phyloP scores from a whole-genome alignment of 108 stramenopile genomes.

The Skeletonema tropicum region DNA sequence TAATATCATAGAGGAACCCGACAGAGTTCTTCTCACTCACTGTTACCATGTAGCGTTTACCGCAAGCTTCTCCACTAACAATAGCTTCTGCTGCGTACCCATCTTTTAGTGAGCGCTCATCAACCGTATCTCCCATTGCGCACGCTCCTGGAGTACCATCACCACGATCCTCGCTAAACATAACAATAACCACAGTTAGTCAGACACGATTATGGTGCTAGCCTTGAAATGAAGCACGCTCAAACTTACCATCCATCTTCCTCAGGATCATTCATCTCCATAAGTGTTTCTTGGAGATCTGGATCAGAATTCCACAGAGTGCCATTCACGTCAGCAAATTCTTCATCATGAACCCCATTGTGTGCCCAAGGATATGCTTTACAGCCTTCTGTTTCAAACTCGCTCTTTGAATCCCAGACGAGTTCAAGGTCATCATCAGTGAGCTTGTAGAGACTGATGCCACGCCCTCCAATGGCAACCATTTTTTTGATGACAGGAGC shows the following conservation, averaged over 20 bases:
- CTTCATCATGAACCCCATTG: constrained; percentile 60
- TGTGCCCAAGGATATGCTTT: constrained; percentile 56
- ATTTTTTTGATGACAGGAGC: constrained; percentile 43
- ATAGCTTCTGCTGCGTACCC: constrained; percentile 39
- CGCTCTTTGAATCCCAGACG: constrained; percentile 35
- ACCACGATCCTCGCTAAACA: constrained; percentile 41
- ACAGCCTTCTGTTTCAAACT: constrained; percentile 49
- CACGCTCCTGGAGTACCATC: constrained; percentile 48
- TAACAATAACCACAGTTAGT: not conserved
- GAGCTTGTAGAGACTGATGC: constrained; percentile 41
- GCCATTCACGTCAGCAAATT: constrained; percentile 39
- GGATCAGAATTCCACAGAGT: constrained; percentile 27
- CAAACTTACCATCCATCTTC: constrained; percentile 39
- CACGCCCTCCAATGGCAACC: constrained; percentile 56
- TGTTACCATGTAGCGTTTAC: constrained; percentile 35
- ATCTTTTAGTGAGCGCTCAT: constrained; percentile 44
- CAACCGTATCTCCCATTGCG: constrained; percentile 40
- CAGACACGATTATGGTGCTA: not conserved
- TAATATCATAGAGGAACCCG: constrained; percentile 45
- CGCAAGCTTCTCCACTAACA: constrained; percentile 38
- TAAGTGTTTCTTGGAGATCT: constrained; percentile 38
- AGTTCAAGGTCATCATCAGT: constrained; percentile 30
- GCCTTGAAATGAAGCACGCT: not conserved
- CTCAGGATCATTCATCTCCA: constrained; percentile 53
- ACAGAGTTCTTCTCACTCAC: constrained; percentile 50